These are phyloP conservation scores for Phytophthora ramorum DNA, from an alignment of 352 stramenopile genomes.

Conservation along the genomic window DNA sequence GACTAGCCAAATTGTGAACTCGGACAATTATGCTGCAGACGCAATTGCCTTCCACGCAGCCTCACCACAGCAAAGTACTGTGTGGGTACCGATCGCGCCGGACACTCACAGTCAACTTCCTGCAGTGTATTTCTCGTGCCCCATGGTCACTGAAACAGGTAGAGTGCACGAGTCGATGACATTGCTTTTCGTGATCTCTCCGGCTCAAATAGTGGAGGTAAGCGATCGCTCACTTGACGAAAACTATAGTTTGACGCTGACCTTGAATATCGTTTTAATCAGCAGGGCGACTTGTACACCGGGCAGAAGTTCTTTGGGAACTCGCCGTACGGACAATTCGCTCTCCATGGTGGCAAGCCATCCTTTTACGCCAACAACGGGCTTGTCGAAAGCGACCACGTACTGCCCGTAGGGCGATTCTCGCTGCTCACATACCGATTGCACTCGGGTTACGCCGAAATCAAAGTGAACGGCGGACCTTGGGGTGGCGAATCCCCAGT, in stretches of 20 bases:
- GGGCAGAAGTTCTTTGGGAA: conserved; percentile 79
- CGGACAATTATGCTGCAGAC: conserved; percentile 21
- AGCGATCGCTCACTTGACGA: conserved; percentile 2
- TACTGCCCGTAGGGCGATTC: conserved; percentile 32
- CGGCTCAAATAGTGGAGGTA: conserved; percentile 54
- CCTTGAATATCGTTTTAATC: conserved; percentile 1
- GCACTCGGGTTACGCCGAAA: conserved; percentile 47
- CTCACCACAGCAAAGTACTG: conserved; percentile 27
- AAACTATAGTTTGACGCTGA: conserved; percentile 4
- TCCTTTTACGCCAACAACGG: conserved; percentile 60
- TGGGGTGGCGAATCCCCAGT: conserved; percentile 30
- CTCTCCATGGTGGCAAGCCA: conserved; percentile 63
- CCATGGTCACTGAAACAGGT: conserved; percentile 41
- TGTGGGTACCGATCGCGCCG: conserved; percentile 37
- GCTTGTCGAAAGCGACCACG: conserved; percentile 41
- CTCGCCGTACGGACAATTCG: conserved; percentile 71
- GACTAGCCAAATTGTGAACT: conserved; percentile 39
- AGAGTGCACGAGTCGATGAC: conserved; percentile 66
- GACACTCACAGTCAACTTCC: conserved; percentile 41
- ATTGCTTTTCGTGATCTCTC: conserved; percentile 67
- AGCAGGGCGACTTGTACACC: conserved; percentile 47
- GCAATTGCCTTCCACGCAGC: conserved; percentile 16
- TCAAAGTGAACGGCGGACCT: conserved; percentile 45
- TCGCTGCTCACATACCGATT: conserved; percentile 58
- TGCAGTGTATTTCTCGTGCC: conserved; percentile 58